Conservation (phyloP, 176 grass and related monocot genomes). For the Neostapfia colusana region DNA sequence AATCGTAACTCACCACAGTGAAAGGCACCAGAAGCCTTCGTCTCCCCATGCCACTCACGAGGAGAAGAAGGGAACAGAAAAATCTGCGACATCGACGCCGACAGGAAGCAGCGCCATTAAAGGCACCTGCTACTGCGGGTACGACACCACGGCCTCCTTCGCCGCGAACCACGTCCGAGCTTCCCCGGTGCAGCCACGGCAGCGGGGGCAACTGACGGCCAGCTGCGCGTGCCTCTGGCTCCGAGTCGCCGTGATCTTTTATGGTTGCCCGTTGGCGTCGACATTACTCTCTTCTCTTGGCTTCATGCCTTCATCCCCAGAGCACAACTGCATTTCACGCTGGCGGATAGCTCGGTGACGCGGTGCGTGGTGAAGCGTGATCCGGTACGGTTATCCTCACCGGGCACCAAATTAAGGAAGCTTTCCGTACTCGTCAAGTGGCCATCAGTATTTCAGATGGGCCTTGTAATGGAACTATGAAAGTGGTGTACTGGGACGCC, state of each 20-base stretch:
- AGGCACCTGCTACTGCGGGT: constrained; percentile 19
- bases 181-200: constrained; percentile 6
- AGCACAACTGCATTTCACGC: background rate
- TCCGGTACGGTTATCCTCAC: background rate
- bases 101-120: background rate
- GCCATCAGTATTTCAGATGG: background rate
- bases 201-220: background rate
- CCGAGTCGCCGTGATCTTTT: constrained; percentile 2
- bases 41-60: background rate
- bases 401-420: constrained; percentile 9
- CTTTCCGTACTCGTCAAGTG: background rate
- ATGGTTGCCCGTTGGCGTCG: background rate
- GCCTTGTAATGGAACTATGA: background rate
- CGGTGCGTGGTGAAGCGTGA: background rate
- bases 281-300: background rate
- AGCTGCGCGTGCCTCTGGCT: constrained; percentile 12
- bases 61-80: background rate
- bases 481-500: background rate
- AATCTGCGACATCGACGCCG: background rate
- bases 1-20: background rate
- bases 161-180: background rate
- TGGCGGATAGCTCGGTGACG: background rate
- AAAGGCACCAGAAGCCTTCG: background rate
- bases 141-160: constrained; percentile 12
- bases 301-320: background rate